These are phyloP conservation scores for Rubus idaeus DNA, from an alignment of 306 rosid genomes.

Conservation along the genomic window DNA sequence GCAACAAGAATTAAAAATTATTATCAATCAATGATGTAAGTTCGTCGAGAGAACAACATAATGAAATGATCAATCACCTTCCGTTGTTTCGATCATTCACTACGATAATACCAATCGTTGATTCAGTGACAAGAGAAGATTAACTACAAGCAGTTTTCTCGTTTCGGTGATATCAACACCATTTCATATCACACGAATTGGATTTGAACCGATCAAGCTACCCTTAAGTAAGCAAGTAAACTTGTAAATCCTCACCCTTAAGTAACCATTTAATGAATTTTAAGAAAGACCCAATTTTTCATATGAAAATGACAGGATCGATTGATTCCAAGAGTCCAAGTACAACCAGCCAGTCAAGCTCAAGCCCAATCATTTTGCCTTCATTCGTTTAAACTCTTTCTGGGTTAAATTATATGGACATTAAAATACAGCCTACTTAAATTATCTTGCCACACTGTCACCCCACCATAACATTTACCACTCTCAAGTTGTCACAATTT, in stretches of 20 bases:
- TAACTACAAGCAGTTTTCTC: no score
- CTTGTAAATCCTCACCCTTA: not conserved
- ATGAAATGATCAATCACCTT: no score
- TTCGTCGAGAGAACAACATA: no score
- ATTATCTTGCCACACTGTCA: no score
- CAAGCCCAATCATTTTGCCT: conserved; percentile 3
- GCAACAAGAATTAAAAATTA: not conserved
- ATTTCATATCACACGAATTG: no score
- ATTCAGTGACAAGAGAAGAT: no score
- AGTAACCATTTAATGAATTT: not conserved
- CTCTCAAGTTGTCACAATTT: not conserved
- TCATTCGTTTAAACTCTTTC: not conserved
- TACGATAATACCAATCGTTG: no score
- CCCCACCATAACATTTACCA: no score
- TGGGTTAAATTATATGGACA: not conserved
- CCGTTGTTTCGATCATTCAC: not conserved
- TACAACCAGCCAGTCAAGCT: not conserved
- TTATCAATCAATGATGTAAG: not conserved
- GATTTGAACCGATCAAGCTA: no score
- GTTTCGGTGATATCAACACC: no score
- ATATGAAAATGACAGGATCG: not conserved
- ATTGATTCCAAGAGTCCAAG: no score
- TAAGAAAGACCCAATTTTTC: not conserved
- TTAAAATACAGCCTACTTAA: not conserved
- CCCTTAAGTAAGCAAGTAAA: no score